Base-by-base conservation (phyloP, 2,329 filamentous ascomycete genomes). In the Calonectria montana region DNA sequence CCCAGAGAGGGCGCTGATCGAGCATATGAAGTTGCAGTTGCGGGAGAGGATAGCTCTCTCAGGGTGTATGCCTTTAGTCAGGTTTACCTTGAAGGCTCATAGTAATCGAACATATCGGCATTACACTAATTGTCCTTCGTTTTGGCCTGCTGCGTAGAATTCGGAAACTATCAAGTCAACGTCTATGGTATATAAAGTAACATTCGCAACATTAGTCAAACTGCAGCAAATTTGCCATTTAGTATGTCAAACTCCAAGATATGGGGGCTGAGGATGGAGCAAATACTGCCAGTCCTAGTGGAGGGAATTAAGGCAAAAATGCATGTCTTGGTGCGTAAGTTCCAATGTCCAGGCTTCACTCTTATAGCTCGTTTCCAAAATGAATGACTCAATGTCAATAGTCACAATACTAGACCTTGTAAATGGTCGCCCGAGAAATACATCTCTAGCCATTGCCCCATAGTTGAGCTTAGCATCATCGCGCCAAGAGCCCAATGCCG, bases 1-100 rank as follows among this genome's bases (percentile, higher is more conserved):
- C 55, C 63, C 3, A 71, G 72, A n/a, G 73, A 80, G 31, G 79
- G 81, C 15, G 73, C 81, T 21, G 80, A 78, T 48, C 71, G 73
- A 23, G 62, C 72, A 43, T 78, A 78, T 45, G 84, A 88, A 74
- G 79, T 91, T 29, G 89, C 88, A 5, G 81, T 91, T 70, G 89
- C 89, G 25, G 88, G 91, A 63, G 91, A 92, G 76, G 91, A 93
- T 80, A 86, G 87, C 73, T 91, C 91, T 48, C 80, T 92, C 61
- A 86, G 91, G 75, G 82, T 93, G 71, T 91, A 91, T 80, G 84
- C 85, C 6, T 83, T 89, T 70, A 74, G 75, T 9, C 72, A 81
- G 61, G 70, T 65, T 2, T 82, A 79, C 74, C 61, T 81, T 12
- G 69, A 73, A 61, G 43, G 69, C 16, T 68, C 65, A 70, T 74